Base-by-base conservation (phyloP, 805 yeast genomes). In the Yarrowia sp. region DNA sequence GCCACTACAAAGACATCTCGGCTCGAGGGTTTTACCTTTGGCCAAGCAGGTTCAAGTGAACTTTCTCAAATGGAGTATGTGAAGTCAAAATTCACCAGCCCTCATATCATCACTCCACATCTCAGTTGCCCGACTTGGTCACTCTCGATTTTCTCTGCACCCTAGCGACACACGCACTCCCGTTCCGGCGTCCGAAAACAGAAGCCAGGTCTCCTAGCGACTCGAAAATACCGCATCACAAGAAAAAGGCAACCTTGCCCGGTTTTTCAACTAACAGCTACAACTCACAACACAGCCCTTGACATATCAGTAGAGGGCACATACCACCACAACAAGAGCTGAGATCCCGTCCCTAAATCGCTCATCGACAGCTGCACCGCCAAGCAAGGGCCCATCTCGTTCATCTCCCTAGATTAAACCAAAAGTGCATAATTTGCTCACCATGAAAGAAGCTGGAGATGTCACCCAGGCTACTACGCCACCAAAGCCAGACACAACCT, bases 21-120 rank as follows among this genome's bases (percentile, higher is more conserved):
- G 45, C 59, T 53, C 45, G 16, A 11, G 3, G 22, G 15, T 22
- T 56, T 56, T 41, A 32, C 36, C 63, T 56, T 56, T 26, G 63
- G 61, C 63, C 63, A 56, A 56, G 61, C 61, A 55, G 61, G 61
- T 55, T 55, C 59, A 16, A 19, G 48, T 41, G 63, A 56, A 56
- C 63, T 42, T 26, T 56, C 15, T 56, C 40, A 15, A 41, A 8
- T 26, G 40, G 32, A 56, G 63, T 22, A 14, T 22, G 63, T 14
- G 15, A 56, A 56, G 63, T 26, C 63, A 56, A 56, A 56, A 26
- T n/a, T 11, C 63, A 22, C 48, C 63, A 56, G 63, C 63, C 63
- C 38, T 26, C 63, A 42, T 53, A 53, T 42, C 61, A 55, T 55
- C 63, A 56, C 63, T 56, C 63, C 63, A 56, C 63, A 41, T 42